Conservation (phyloP, 495 filamentous ascomycete genomes). For the Filosporella fistucella region DNA sequence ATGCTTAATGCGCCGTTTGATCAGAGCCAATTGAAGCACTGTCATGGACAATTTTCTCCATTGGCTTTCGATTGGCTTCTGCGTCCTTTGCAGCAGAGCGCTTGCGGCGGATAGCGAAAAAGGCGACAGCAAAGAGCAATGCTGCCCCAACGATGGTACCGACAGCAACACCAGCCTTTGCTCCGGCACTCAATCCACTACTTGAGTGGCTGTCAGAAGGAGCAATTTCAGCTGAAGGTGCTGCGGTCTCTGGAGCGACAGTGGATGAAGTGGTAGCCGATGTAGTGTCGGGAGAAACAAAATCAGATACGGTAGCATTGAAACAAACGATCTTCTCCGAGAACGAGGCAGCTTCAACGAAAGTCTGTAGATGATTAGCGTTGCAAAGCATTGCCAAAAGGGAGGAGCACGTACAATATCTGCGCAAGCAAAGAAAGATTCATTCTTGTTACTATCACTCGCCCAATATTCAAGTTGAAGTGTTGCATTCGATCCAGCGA, state of each 20-base stretch:
- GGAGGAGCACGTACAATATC: constrained; percentile 29
- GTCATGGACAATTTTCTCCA: not conserved
- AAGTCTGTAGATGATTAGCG: constrained; percentile 23
- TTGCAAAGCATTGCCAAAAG: not conserved
- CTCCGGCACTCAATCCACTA: constrained; percentile 34
- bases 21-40: constrained; percentile 2
- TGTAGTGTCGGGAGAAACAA: constrained; percentile 21
- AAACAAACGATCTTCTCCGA: constrained; percentile 40
- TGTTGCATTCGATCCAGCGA: constrained; percentile 42
- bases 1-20: not conserved
- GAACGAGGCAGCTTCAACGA: constrained; percentile 36
- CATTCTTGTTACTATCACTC: constrained; percentile 33
- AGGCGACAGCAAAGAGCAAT: not conserved
- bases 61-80: not conserved
- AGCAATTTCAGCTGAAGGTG: constrained; percentile 1
- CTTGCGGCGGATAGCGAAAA: constrained; percentile 5
- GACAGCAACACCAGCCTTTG: constrained; percentile 44
- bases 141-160: constrained; percentile 34
- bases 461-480: constrained; percentile 47
- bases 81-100: not conserved
- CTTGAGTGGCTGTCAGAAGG: constrained; percentile 10
- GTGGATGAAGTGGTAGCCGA: constrained; percentile 18
- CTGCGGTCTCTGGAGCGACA: not conserved
- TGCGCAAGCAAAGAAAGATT: constrained; percentile 48
- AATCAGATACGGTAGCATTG: constrained; percentile 39